Base-by-base conservation (phyloP, 2,329 filamentous ascomycete genomes). In the Ophiocordyceps camponoti-rufipedis region DNA sequence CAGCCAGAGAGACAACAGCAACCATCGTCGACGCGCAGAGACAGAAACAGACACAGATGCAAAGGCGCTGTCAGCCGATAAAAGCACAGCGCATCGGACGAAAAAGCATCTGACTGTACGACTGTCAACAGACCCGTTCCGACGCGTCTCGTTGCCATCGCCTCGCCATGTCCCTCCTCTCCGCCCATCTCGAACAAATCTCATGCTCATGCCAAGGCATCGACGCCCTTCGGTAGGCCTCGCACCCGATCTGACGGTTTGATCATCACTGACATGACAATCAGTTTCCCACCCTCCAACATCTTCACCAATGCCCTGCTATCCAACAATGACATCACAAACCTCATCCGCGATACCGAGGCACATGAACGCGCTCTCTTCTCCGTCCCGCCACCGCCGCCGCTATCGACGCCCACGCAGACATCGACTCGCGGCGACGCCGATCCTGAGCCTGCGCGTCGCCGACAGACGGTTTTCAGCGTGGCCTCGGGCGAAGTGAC, bases 271-370 rank as follows among this genome's bases (percentile, higher is more conserved):
- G 41, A 14, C 41, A 10, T 40, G 11, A 28, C 40, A 44, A 2
- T 11, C 51, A 93, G 86, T 32, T 96, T 96, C 55, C 85, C 85
- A 39, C 77, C 77, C 2, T 85, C 89, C n/a, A 93, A 85, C 56
- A 87, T 91, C 57, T 98, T 96, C 66, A 91, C 88, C 53, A 95
- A 94, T 61, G 87, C 91, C 32, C 74, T 98, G 38, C 78, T 96
- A 43, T 80, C 82, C 47, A 80, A 80, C 52, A 81, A 88, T 62
- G 91, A 98, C 62, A 96, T 98, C 54, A 96, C 91, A 4, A 77
- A 85, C 12, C 69, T 98, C 43, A 95, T 98, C 56, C 84, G 91
- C 49, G 91, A 98, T 61, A 95, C 89, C 4, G 91, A 98, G 63
- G 68, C 82, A 19, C 89, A 96, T 65, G 91, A 98, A 62, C 82